Base-by-base conservation (phyloP, 805 yeast genomes). In the Candida fluviatilis region DNA sequence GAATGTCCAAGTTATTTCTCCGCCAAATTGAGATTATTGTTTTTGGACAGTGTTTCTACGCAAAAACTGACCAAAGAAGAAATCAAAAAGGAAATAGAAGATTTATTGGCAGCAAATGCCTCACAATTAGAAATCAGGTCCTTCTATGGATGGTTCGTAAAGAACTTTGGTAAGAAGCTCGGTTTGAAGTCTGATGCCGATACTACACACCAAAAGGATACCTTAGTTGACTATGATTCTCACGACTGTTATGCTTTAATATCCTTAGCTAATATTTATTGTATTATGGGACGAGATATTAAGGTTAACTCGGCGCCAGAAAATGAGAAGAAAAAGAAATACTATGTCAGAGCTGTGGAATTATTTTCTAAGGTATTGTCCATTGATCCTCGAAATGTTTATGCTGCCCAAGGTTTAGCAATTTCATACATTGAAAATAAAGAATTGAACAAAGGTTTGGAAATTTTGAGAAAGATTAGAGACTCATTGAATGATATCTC, bases 351-450 rank as follows among this genome's bases (percentile, higher is more conserved):
- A 60, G 96, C 96, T n/a, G 84, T 90, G 11, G 97, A 91, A 62
- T 69, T 93, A 42, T 91, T 80, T 58, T 85, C 88, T 52, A 93
- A 93, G 62, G 96, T 88, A 1, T 66, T 93, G 38, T 81, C 84
- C 36, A 63, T 89, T 19, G 98, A 93, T 63, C 78, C 90, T 2
- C 71, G 75, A 48, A 87, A 91, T 56, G 91, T 90, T 1, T 93
- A 82, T 65, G 99, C 99, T 4, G 98, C 99, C 1, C 99, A 93
- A 61, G 99, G 99, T 39, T 73, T 93, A 45, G 98, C 97, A 1
- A 88, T 93, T 39, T 79, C 89, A 4, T 84, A 88, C 58, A 95
- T 95, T 8, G 97, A 91, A 52, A 82, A 81, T 52, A 81, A 82
- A 48, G 81, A 85, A 49, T 64, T 78, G 24, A 80, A 78, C 18